A percentile compares a stretch with the other conserved stretches of the same genome.
Evolutionary conservation across 1,139 yeast species (phyloP).

Genomic region (Kodamaea suecica): DNA sequence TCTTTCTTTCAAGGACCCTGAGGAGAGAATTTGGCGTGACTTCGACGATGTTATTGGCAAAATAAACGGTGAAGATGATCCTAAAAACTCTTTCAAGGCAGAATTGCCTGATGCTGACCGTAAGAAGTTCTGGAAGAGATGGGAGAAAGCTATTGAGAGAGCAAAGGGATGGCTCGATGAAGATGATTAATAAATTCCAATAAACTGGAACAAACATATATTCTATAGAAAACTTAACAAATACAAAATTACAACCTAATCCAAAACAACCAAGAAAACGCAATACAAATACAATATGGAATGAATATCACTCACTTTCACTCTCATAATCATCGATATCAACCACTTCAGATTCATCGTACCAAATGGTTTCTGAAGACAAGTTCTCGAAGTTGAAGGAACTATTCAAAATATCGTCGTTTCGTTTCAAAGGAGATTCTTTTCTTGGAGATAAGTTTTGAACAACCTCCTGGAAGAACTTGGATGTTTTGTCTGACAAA

Average conservation of each 20-base stretch:
- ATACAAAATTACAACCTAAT: too few species aligned
- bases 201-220: neutral
- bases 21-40: constrained; percentile 70
- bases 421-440: constrained; percentile 3
- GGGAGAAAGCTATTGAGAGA: constrained; percentile 81
- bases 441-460: constrained; percentile 16
- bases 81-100: constrained; percentile 51
- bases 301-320: constrained; percentile 12
- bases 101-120: constrained; percentile 58
- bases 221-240: too few species aligned
- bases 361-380: constrained; percentile 7
- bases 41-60: constrained; percentile 57
- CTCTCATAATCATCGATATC: constrained; percentile 31
- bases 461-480: constrained; percentile 16
- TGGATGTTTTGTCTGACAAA: constrained; percentile 14
- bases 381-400: constrained; percentile 30
- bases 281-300: neutral
- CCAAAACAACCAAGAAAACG: neutral
- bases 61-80: constrained; percentile 34
- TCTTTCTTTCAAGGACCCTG: constrained; percentile 55
- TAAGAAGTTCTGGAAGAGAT: constrained; percentile 63
- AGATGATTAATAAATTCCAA: constrained; percentile 21
- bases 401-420: constrained; percentile 20
- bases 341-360: constrained; percentile 15
- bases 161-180: constrained; percentile 73